phyloP scores from a whole-genome alignment of 768 basidiomycete genomes.

The Collybia mongolica region DNA sequence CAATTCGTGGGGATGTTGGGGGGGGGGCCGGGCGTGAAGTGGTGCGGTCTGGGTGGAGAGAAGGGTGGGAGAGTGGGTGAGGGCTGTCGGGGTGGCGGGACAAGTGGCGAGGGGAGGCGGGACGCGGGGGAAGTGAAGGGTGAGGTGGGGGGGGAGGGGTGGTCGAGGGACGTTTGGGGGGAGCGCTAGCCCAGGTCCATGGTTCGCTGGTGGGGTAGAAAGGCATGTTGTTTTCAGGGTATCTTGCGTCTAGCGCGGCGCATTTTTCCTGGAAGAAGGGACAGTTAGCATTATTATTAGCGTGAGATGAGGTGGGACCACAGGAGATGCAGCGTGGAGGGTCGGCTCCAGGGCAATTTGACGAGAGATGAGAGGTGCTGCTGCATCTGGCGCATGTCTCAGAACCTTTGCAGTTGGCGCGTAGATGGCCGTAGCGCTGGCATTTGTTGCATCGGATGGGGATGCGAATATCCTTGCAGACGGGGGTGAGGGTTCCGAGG shows the following conservation, averaged over 20 bases:
- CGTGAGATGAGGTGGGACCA: conserved; percentile 4
- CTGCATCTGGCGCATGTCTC: not conserved
- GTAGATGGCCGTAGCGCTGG: conserved; percentile 4
- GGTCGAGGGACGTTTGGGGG: conserved; percentile 1
- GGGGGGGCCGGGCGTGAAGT: too few relatives aligned
- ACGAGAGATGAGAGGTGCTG: not conserved
- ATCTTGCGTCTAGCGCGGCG: not conserved
- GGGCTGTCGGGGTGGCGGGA: not conserved
- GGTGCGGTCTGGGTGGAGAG: too few relatives aligned
- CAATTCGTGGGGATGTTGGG: too few relatives aligned
- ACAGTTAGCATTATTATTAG: not conserved
- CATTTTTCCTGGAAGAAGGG: not conserved
- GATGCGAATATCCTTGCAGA: conserved; percentile 1
- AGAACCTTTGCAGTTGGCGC: not conserved
- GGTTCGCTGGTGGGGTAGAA: conserved; percentile 5
- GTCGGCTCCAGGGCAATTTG: not conserved
- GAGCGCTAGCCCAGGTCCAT: not conserved
- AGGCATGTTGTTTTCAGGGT: conserved; percentile 8
- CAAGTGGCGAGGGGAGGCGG: too few relatives aligned
- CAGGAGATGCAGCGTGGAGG: not conserved
- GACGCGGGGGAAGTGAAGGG: not conserved
- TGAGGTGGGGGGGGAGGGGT: not conserved
- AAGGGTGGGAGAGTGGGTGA: too few relatives aligned
- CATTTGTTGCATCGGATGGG: conserved; percentile 10
- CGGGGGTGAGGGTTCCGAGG: not conserved